Conservation (phyloP, 2,329 filamentous ascomycete species). For the Phialophora macrospora region DNA sequence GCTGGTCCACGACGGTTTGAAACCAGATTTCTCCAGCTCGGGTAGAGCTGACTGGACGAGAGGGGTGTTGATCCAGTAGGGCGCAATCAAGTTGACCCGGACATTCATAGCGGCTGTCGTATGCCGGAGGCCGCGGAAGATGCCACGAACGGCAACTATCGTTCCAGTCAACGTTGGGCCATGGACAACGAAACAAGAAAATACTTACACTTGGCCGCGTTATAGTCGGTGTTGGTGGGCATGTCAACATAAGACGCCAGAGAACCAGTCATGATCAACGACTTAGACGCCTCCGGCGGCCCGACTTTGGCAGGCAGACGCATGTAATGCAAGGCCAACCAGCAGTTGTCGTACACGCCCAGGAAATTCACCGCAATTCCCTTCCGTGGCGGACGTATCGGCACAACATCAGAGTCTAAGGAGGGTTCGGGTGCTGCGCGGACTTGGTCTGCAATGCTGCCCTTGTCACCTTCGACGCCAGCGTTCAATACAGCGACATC, state of each 20-base stretch:
- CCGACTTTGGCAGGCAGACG: constrained; percentile 27
- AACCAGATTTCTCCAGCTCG: not conserved
- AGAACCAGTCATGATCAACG: constrained; percentile 5
- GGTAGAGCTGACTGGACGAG: constrained; percentile 6
- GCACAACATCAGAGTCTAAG: constrained; percentile 20
- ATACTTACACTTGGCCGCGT: constrained; percentile 21
- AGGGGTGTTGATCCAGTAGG: constrained; percentile 20
- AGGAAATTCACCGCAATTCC: constrained; percentile 41
- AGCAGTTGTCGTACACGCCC: constrained; percentile 40
- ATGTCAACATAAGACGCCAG: constrained; percentile 20
- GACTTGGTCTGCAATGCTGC: constrained; percentile 16
- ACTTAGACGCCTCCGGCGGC: not conserved
- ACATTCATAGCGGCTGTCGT: constrained; percentile 13
- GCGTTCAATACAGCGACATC: constrained; percentile 44
- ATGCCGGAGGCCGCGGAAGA: constrained; percentile 30
- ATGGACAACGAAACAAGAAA: not conserved
- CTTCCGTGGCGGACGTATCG: constrained; percentile 27
- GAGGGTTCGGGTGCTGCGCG: constrained; percentile 21
- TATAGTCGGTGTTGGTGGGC: constrained; percentile 15
- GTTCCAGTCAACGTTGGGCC: not conserved
- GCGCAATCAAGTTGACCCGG: constrained; percentile 17
- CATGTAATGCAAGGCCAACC: constrained; percentile 42
- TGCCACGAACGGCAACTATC: constrained; percentile 30
- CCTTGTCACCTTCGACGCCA: constrained; percentile 38
- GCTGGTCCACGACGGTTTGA: constrained; percentile 6